Evolutionary conservation across 371 early-diverging fungal species (phyloP).

Genomic region (Mortierella sp.): DNA sequence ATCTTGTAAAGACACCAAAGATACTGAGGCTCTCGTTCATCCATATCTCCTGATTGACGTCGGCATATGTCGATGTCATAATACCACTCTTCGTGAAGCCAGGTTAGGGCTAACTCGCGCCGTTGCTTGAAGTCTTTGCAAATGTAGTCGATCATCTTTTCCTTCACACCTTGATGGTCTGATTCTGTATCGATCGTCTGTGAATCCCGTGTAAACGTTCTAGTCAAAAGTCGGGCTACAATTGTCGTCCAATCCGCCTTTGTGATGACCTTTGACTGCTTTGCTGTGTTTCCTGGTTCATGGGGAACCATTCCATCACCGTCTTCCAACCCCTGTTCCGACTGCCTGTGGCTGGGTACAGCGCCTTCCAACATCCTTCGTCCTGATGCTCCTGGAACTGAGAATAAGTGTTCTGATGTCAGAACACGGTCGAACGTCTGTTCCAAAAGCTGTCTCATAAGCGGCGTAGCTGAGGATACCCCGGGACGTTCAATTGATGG

Average conservation of each 20-base stretch:
- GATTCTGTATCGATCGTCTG: neutral
- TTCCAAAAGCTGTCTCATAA: conserved; percentile 29
- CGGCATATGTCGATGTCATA: conserved; percentile 34
- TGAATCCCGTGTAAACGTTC: conserved; percentile 35
- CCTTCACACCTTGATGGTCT: conserved; percentile 26
- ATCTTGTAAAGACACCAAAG: conserved; percentile 53
- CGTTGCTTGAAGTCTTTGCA: conserved; percentile 47
- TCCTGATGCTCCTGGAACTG: conserved; percentile 43
- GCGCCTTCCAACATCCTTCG: conserved; percentile 46
- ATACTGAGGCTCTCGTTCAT: conserved; percentile 49
- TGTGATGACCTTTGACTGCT: conserved; percentile 40
- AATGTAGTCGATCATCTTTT: conserved; percentile 43
- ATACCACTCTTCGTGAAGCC: conserved; percentile 55
- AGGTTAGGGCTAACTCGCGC: conserved; percentile 47
- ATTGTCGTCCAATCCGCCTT: conserved; percentile 54
- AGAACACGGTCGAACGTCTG: conserved; percentile 44
- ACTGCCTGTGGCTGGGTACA: conserved; percentile 14
- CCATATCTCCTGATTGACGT: conserved; percentile 27
- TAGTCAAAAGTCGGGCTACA: conserved; percentile 31
- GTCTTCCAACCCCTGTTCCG: neutral
- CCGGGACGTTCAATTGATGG: conserved; percentile 21
- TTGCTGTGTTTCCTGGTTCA: neutral
- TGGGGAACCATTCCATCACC: conserved; percentile 17
- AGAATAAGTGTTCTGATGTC: conserved; percentile 32
- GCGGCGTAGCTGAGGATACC: neutral